Base-by-base conservation (phyloP, 306 rosid species). In the Castanospermum australe region DNA sequence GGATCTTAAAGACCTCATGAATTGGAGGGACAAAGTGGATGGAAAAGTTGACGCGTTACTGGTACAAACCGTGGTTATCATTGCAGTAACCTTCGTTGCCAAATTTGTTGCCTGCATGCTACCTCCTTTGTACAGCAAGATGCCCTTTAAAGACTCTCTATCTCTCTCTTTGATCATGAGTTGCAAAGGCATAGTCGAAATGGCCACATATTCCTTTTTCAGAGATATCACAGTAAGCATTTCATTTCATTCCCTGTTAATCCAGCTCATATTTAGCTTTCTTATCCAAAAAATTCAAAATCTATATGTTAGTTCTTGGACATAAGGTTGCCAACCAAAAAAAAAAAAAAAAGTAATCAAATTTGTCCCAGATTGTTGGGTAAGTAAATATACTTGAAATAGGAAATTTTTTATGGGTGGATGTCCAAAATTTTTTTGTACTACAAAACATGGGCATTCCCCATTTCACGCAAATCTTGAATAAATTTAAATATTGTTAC, bases 131-230 rank as follows among this genome's bases (percentile, higher is more conserved):
- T 39, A 56, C 6, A 52, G 15, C 62, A 80, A 30, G n/a, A 79
- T 91, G 92, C 90, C 89, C 1, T 1, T 59, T 1, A 82, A 47
- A 11, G 89, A 93, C 17, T 86, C 89, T 12, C 0, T 87, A 1
- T 80, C 82, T 1, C 47, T 91, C 5, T 76, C 92, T 18, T 78
- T 89, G 75, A 81, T 86, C 2, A 84, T 93, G 94, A 80, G 71
- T 61, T 78, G 79, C 74, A 89, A 91, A 84, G 98, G 94, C 48
- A 67, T 88, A 1, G 88, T 91, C 0, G 97, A 93, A 47, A 78
- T 93, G 81, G 88, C 86, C 14, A 62, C 35, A 1, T 77, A 50
- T 63, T 48, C 89, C 33, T 2, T 84, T 13, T 8, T 70, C 25
- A 71, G 74, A 76, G 94, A 86, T 50, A 8, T 10, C 1, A 6